Base-by-base conservation (phyloP, 768 basidiomycete species). In the Sarcomyxa edulis region DNA sequence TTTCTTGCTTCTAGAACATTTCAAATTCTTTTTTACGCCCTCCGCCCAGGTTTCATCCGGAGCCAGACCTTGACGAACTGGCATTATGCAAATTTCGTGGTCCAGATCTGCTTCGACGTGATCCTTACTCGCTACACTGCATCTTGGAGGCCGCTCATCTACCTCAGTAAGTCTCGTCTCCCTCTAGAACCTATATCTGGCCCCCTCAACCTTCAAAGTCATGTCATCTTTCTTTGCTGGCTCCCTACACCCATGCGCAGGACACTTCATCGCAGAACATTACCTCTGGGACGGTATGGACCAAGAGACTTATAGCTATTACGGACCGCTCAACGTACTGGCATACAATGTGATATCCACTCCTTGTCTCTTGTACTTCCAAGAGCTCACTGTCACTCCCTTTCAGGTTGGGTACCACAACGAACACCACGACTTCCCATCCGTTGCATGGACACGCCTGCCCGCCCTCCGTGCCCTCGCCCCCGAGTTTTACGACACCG, bases 371-470 rank as follows among this genome's bases (percentile, higher is more conserved):
- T 41, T 26, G 31, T 29, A 22, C 11, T 27, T 44, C 39, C 42
- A 32, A 50, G 9, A 32, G 40, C 20, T 26, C 20, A 6, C 34
- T 39, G n/a, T 18, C 18, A 22, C 12, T 51, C 18, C 27, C 15
- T 30, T 39, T 14, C 47, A 92, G 89, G 90, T 97, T 48, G 96
- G 96, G 26, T 98, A 97, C 56, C 96, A 99, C 59, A 97, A 99
- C 60, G 96, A 98, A 53, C 96, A 99, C 61, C 96, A 99, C 62
- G 96, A 99, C 63, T 98, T 99, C 62, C 94, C 96, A 6, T 92
- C 92, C 9, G 63, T 99, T 1, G 76, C 96, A 1, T 99, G 96
- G 96, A 97, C 94, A 12, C 80, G 87, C 16, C 73, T 98, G 0
- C 89, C 93, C 2, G 75, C 76, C 5, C 77, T 99, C 15, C 80